Evolutionary conservation across 2,329 filamentous ascomycete genomes (phyloP).

Genomic region (Plectosphaerella cucumerina): DNA sequence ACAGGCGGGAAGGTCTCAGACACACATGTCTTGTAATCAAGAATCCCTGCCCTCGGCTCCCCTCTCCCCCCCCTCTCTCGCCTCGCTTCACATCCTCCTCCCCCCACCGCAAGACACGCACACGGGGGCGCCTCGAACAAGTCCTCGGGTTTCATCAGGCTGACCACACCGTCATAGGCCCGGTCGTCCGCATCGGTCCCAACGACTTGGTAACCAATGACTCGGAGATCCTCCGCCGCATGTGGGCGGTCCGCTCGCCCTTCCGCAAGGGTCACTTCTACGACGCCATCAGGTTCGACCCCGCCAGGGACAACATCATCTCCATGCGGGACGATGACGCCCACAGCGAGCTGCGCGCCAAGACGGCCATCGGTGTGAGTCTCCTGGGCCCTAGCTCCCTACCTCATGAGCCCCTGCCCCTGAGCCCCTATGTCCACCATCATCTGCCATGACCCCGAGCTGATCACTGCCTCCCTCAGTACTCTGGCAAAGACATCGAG

Average conservation of each 20-base stretch:
- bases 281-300: conserved; percentile 29
- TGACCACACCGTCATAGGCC: conserved; percentile 18
- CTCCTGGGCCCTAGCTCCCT: background rate
- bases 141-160: conserved; percentile 8
- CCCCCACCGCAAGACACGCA: too few species aligned
- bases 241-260: conserved; percentile 25
- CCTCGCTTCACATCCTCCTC: background rate
- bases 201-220: conserved; percentile 29
- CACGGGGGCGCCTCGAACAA: too few species aligned
- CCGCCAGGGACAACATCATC: conserved; percentile 26
- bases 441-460: conserved; percentile 6
- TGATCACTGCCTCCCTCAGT: conserved; percentile 23
- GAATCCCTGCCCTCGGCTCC: background rate
- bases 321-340: conserved; percentile 27
- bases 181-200: conserved; percentile 29
- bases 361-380: conserved; percentile 41
- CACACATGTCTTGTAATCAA: conserved; percentile 8
- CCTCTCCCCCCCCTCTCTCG: background rate
- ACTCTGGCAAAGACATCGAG: conserved; percentile 50
- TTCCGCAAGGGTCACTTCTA: conserved; percentile 30
- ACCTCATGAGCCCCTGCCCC: too few species aligned
- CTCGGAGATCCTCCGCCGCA: conserved; percentile 25
- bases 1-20: conserved; percentile 10
- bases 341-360: conserved; percentile 38
- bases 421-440: too few species aligned